phyloP scores from a whole-genome alignment of 352 stramenopile genomes.

The Peronospora tabacina region DNA sequence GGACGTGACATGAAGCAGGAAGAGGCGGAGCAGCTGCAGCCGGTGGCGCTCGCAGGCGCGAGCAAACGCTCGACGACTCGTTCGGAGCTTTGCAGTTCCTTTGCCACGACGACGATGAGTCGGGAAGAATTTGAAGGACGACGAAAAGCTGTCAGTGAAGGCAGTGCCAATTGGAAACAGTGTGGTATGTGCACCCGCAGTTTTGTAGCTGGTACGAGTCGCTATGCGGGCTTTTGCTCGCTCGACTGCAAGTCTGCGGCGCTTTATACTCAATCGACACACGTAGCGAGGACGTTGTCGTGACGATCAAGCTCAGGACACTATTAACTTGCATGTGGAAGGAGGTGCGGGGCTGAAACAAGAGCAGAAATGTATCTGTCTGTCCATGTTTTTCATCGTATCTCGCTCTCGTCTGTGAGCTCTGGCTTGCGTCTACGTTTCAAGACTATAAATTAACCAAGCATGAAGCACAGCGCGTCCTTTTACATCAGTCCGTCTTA shows the following conservation, averaged over 20 bases:
- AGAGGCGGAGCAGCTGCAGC: conserved; percentile 47
- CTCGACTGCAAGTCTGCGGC: conserved; percentile 72
- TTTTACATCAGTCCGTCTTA: neutral
- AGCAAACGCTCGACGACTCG: conserved; percentile 41
- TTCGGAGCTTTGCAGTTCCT: conserved; percentile 58
- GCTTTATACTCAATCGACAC: conserved; percentile 35
- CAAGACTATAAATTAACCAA: conserved; percentile 7
- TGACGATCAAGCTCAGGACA: conserved; percentile 13
- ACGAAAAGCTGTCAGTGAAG: conserved; percentile 50
- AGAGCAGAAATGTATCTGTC: conserved; percentile 5
- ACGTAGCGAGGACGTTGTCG: conserved; percentile 30
- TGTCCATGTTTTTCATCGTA: conserved; percentile 15
- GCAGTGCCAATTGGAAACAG: conserved; percentile 31
- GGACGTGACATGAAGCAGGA: conserved; percentile 44
- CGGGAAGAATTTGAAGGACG: conserved; percentile 32
- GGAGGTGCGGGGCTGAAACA: neutral
- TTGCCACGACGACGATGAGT: conserved; percentile 41
- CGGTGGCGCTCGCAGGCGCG: conserved; percentile 59
- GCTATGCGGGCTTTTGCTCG: conserved; percentile 57
- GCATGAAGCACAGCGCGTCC: conserved; percentile 3
- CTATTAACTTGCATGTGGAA: conserved; percentile 19
- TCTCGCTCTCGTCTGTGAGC: conserved; percentile 1
- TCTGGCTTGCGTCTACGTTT: conserved; percentile 1
- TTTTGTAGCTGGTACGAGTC: conserved; percentile 46
- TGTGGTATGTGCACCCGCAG: conserved; percentile 55